Conservation (phyloP, 495 filamentous ascomycete genomes). For the Mycothermus thermophilus region DNA sequence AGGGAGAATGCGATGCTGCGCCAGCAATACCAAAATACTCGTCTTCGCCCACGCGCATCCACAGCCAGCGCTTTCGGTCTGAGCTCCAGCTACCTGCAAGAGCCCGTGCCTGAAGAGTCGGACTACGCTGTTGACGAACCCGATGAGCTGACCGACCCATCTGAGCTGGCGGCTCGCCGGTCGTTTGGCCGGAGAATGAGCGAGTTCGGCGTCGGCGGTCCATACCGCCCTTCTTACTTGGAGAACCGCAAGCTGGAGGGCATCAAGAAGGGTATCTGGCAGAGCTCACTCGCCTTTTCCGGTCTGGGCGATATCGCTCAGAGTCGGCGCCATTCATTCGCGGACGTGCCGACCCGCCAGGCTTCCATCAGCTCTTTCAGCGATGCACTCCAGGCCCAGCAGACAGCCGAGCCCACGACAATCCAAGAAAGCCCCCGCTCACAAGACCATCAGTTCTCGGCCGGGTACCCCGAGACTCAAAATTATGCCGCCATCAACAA, state of each 20-base stretch:
- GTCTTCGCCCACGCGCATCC: slow-evolving; percentile 49
- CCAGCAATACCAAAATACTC: slow-evolving; percentile 41
- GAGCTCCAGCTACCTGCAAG: slow-evolving; percentile 47
- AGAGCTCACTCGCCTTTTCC: slow-evolving; percentile 71
- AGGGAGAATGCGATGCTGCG: slow-evolving; percentile 60
- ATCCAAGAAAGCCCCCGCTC: slow-evolving; percentile 24
- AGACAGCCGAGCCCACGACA: too few relatives aligned
- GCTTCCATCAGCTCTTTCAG: slow-evolving; percentile 51
- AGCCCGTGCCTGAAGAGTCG: slow-evolving; percentile 52
- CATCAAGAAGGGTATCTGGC: slow-evolving; percentile 75
- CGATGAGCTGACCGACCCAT: slow-evolving; percentile 48
- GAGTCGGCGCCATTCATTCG: slow-evolving; percentile 93
- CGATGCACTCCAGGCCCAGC: slow-evolving; percentile 36
- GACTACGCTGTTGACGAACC: slow-evolving; percentile 58
- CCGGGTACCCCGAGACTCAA: slow-evolving; percentile 20
- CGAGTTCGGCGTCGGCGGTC: slow-evolving; percentile 48
- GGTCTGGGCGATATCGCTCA: slow-evolving; percentile 58
- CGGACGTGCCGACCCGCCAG: slow-evolving; percentile 58
- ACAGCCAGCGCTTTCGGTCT: slow-evolving; percentile 39
- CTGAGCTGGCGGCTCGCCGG: slow-evolving; percentile 39
- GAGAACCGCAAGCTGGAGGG: slow-evolving; percentile 67
- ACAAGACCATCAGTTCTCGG: slow-evolving; percentile 26
- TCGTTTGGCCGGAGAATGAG: slow-evolving; percentile 40
- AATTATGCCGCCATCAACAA: slow-evolving; percentile 20
- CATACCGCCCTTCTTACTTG: slow-evolving; percentile 41